Evolutionary conservation across 352 stramenopile species (phyloP), one percentile per base, ranked within the genome.

Genomic region (Phytophthora cactorum): DNA sequence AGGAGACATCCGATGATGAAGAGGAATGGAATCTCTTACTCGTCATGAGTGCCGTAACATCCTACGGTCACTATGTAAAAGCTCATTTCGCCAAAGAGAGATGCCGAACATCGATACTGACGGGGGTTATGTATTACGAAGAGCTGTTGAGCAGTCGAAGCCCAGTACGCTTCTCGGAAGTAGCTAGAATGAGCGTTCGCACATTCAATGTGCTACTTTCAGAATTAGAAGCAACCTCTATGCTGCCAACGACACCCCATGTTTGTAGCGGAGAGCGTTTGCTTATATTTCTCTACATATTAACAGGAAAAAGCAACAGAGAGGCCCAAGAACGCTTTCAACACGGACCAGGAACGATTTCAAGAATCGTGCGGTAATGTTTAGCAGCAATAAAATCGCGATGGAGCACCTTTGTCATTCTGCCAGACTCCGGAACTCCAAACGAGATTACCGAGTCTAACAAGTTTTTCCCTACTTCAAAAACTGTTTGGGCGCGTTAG

Each of bases 381-480:
- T 45, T 56, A 10, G 50, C 50, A n/a, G 5, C 28, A 22, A 38
- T 52, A 25, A 25, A 38, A 3, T 10, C 27, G 8, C 46, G 46
- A 25, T 52, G 46, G 28, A 52, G 25, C n/a, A n/a, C n/a, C n/a
- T n/a, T n/a, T n/a, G n/a, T 32, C 5, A 29, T 0, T 34, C 27
- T 25, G 11, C 34, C 27, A 34, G 25, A 22, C 5, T 5, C n/a
- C 9, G 27, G 7, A n/a, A 34, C 12, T 1, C 25, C 46, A 39
- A 2, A 7, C 1, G 6, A 52, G 14, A 55, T 55, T 29, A 14
- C 14, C 28, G 31, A 55, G 6, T 43, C 49, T 2, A n/a, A 32
- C n/a, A 55, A 47, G 28, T 55, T 52, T n/a, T 63, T 43, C 25
- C 25, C 56, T 49, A 63, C 8, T 63, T 55, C 32, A 28, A 63